Evolutionary conservation across 495 filamentous ascomycete genomes (phyloP).

Genomic region (Xylaria castorea): DNA sequence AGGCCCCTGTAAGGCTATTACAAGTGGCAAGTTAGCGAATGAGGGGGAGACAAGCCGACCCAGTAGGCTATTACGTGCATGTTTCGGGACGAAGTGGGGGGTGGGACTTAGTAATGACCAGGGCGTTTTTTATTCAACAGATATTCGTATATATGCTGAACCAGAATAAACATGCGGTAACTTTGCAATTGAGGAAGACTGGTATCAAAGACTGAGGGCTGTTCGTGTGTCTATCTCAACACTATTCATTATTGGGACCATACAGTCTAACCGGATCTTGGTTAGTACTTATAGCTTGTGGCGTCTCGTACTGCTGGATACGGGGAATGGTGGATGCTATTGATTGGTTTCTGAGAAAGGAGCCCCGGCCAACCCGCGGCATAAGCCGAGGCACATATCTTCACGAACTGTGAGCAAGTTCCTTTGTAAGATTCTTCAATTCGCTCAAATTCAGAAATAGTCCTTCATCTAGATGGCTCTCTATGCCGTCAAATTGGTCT

Average conservation of each 20-base stretch:
- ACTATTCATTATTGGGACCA: not conserved
- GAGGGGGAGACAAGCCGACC: not conserved
- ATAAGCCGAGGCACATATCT: conserved; percentile 4
- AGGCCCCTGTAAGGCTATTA: not conserved
- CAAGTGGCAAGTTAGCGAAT: not conserved
- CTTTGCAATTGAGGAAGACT: not conserved
- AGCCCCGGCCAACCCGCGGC: not conserved
- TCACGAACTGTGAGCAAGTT: not conserved
- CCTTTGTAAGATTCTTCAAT: not conserved
- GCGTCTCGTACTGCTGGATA: conserved; percentile 3
- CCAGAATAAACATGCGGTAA: not conserved
- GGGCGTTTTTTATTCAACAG: not conserved
- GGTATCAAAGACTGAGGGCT: not conserved
- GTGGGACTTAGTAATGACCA: not conserved
- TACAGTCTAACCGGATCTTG: not conserved
- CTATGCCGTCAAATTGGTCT: not conserved
- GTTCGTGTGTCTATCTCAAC: not conserved
- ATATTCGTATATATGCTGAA: not conserved
- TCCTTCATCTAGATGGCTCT: not conserved
- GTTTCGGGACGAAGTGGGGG: not conserved
- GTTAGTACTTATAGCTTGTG: not conserved
- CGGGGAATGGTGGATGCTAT: not conserved
- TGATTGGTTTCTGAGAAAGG: not conserved
- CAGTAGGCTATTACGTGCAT: not conserved
- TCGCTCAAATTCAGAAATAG: not conserved